phyloP scores from a whole-genome alignment of 352 stramenopile species.

The Globisporangium nodosum region DNA sequence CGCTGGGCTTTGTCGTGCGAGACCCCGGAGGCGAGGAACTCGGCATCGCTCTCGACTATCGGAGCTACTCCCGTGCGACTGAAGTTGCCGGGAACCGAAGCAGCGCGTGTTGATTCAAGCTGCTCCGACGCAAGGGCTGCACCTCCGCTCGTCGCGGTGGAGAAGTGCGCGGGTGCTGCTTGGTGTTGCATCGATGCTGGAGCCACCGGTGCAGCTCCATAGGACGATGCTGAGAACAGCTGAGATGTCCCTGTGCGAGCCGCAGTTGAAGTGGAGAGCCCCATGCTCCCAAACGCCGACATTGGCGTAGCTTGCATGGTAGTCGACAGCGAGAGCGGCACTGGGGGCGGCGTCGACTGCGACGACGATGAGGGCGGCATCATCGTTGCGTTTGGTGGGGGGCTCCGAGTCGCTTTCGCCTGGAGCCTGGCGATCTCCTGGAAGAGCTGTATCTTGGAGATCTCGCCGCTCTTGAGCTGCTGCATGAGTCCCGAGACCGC shows the following conservation, averaged over 20 bases:
- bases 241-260: not conserved
- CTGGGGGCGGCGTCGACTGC: not conserved
- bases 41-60: slow-evolving; percentile 37
- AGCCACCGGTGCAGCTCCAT: not conserved
- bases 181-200: not conserved
- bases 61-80: slow-evolving; percentile 1
- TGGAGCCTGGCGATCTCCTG: slow-evolving; percentile 77
- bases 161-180: not conserved
- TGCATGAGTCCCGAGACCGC: slow-evolving; percentile 74
- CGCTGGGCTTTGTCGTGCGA: slow-evolving; percentile 60
- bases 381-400: slow-evolving; percentile 4
- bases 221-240: not conserved
- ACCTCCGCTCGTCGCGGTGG: not conserved
- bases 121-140: not conserved
- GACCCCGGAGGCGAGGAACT: slow-evolving; percentile 48
- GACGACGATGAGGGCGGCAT: not conserved
- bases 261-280: not conserved
- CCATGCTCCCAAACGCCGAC: not conserved
- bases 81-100: not conserved
- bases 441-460: slow-evolving; percentile 84
- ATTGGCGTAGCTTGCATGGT: slow-evolving; percentile 3
- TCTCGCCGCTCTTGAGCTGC: slow-evolving; percentile 79
- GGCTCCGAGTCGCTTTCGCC: slow-evolving; percentile 7
- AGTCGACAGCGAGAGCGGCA: not conserved
- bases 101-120: not conserved